phyloP scores from a whole-genome alignment of 2,329 filamentous ascomycete species.

The Sarocladium kiliense region DNA sequence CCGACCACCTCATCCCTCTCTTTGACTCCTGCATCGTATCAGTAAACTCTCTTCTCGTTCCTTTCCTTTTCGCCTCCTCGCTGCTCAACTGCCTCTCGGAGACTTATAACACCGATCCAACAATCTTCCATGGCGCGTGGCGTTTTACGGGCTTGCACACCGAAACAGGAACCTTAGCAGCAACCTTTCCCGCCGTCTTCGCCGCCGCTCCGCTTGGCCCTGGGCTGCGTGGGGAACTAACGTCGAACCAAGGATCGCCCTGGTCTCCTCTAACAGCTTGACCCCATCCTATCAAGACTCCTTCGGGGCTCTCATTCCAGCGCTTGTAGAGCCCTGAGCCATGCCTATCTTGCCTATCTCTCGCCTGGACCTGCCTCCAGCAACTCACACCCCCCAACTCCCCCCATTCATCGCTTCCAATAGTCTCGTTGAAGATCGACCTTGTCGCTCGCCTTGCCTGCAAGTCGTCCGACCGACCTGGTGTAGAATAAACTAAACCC shows the following conservation, averaged over 20 bases:
- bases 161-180: not conserved
- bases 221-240: not conserved
- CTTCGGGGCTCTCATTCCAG: not conserved
- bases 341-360: not conserved
- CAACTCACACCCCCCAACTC: not conserved
- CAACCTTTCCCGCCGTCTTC: not conserved
- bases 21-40: not conserved
- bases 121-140: not conserved
- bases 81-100: too few relatives aligned
- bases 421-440: not conserved
- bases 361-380: too few relatives aligned
- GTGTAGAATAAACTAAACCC: not conserved
- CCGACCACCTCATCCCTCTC: not conserved
- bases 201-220: conserved; percentile 1
- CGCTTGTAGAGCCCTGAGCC: not conserved
- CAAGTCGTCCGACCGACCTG: not conserved
- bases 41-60: too few relatives aligned
- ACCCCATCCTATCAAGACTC: not conserved
- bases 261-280: not conserved
- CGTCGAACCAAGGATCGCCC: not conserved
- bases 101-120: not conserved
- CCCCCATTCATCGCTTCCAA: not conserved
- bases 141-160: not conserved
- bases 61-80: not conserved
- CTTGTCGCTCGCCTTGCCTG: not conserved